Percentiles rank a stretch among this genome's conserved stretches.
phyloP scores from a whole-genome alignment of 352 stramenopile genomes.

The Pythium chondricola region DNA sequence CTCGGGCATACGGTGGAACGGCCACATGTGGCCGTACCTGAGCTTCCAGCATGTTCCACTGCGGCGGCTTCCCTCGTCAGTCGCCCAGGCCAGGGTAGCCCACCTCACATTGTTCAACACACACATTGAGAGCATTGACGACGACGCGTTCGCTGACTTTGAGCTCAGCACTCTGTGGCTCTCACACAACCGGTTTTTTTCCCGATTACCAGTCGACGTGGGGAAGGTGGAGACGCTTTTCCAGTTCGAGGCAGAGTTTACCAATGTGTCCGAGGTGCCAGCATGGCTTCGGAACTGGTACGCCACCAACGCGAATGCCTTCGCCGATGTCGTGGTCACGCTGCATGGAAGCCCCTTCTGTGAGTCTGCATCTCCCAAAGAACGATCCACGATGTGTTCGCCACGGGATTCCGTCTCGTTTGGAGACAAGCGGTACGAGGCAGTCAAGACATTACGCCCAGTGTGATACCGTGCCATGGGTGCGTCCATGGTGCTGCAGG shows the following conservation, averaged over 20 bases:
- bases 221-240: not conserved
- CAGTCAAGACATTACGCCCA: not conserved
- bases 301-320: not conserved
- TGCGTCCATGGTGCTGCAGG: no score
- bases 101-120: not conserved
- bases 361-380: not conserved
- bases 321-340: not conserved
- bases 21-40: slow-evolving; percentile 1
- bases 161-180: not conserved
- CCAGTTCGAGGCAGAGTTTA: not conserved
- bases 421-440: not conserved
- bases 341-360: not conserved
- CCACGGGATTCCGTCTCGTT: not conserved
- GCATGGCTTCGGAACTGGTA: slow-evolving; percentile 1
- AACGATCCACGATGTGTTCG: not conserved
- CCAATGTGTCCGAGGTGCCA: slow-evolving; percentile 3
- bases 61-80: not conserved
- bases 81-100: not conserved
- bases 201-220: not conserved
- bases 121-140: not conserved
- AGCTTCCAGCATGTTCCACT: slow-evolving; percentile 4
- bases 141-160: slow-evolving; percentile 1
- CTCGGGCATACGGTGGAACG: not conserved
- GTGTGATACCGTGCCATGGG: no score
- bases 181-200: not conserved